Conservation (phyloP, 768 basidiomycete species). For the Russula lepida region DNA sequence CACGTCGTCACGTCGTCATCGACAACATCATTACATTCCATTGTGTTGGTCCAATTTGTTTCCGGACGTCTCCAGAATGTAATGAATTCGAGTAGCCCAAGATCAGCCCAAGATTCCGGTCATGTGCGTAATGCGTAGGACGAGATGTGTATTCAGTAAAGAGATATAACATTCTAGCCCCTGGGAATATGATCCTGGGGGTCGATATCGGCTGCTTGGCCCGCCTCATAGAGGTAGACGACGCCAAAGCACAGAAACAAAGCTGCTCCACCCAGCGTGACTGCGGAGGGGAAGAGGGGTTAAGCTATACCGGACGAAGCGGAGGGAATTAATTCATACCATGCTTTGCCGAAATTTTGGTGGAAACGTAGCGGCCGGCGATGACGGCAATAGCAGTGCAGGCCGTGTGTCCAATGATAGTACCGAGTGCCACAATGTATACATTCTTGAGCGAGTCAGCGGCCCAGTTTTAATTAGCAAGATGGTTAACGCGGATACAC, state of each 20-base stretch:
- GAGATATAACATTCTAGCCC: conserved; percentile 2
- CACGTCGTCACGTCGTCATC: neutral
- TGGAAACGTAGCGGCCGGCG: conserved; percentile 88
- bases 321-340: conserved; percentile 39
- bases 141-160: neutral
- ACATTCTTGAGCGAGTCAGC: conserved; percentile 55
- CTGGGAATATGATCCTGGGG: conserved; percentile 18
- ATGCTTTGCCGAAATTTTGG: conserved; percentile 91
- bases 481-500: conserved; percentile 16
- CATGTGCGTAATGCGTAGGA: neutral
- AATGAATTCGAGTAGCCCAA: neutral
- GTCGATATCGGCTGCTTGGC: conserved; percentile 14
- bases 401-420: conserved; percentile 76
- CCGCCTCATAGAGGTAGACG: conserved; percentile 18
- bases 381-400: conserved; percentile 88
- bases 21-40: neutral
- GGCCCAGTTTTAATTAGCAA: conserved; percentile 18
- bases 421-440: conserved; percentile 83
- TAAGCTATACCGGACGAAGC: neutral
- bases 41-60: neutral
- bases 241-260: conserved; percentile 20
- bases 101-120: neutral
- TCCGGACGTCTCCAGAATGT: neutral
- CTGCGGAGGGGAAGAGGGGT: conserved; percentile 2
- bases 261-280: conserved; percentile 19